Evolutionary conservation across 169 alveolate species (phyloP), one percentile per base, ranked within the genome.

Genomic region (Cryptosporidium sp.): DNA sequence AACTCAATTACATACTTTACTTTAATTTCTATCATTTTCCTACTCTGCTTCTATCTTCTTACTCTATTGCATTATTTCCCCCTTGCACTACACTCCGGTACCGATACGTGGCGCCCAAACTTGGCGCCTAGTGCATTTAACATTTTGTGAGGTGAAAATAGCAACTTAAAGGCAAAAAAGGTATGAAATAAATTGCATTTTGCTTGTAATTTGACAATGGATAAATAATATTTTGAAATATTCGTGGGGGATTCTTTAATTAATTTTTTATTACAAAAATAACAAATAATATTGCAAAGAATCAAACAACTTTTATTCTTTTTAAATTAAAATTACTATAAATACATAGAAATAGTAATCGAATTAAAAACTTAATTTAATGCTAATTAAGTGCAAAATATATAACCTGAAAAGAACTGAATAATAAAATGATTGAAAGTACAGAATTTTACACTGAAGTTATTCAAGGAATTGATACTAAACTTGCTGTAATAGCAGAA

Each of bases 381-480:
- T 48, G 21, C 8, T 6, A 48, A 48, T 14, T 48, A 14, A 14
- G 12, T 48, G 12, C 21, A 48, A 14, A 48, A 12, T 48, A 0
- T 14, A 14, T 48, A 48, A 48, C 3, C 12, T 14, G 21, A 48
- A 48, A 48, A 16, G 56, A 48, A 48, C 4, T 0, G 18, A 48
- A 48, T 60, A 60, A 60, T 16, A 33, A 44, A 21, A 73, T 73
- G 86, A 37, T 80, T 14, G 45, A 80, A 29, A 31, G 33, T 61
- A 67, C 65, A 26, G 89, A 80, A 42, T 80, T 80, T 60, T 80
- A 44, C 16, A 80, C 51, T 7, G 62, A 80, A n/a, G 16, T 80
- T 23, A 14, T 80, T 3, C 89, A 80, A 56, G 68, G 68, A 29
- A 26, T 37, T 8, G 89, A 80, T 31, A 42, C 75, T 14, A 80